Evolutionary conservation across 495 filamentous ascomycete species (phyloP), one percentile per base, ranked within the genome.

Genomic region (Aspergillus conjunctus): DNA sequence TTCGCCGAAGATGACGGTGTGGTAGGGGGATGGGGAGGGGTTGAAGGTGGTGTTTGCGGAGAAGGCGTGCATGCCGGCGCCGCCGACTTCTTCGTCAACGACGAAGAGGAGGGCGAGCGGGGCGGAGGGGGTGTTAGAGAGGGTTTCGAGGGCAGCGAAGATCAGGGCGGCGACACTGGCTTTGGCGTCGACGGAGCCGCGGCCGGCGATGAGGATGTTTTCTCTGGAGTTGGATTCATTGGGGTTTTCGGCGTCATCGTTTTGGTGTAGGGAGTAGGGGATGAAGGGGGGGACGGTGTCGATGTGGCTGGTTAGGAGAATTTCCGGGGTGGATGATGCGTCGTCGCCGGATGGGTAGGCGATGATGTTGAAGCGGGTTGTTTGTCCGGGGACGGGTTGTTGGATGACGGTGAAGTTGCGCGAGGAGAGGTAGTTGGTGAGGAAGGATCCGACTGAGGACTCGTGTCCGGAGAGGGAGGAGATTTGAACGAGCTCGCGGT

Each of bases 121-220:
- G 8, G 74, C 62, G 34, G 71, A 62, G 7, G 79, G 72, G 22
- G 75, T 63, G 0, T 72, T 50, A 0, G 69, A 60, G 15, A 93
- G 73, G 20, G 91, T 81, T 51, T 87, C 80, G 58, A 85, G 74
- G 3, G 88, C 73, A 6, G 91, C 91, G 50, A 78, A 83, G 60
- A 92, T 81, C 66, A 92, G 89, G 5, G 91, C 81, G 4, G 94
- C 93, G 10, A 98, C 87, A 74, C 87, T 89, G 39, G 78, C 92
- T 71, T 98, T 98, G 59, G 90, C 93, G 70, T 98, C 93, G 61
- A 96, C 92, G 56, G 83, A 85, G 59, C 94, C 93, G 20, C 93
- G 87, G 30, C 93, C 93, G 37, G 80, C 79, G 22, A 92, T 85
- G 34, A 78, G 50, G 41, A 80, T 71, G 61, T 48, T 22, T 20